Conservation (phyloP, 768 basidiomycete species). For the Paxillus rubicundulus region DNA sequence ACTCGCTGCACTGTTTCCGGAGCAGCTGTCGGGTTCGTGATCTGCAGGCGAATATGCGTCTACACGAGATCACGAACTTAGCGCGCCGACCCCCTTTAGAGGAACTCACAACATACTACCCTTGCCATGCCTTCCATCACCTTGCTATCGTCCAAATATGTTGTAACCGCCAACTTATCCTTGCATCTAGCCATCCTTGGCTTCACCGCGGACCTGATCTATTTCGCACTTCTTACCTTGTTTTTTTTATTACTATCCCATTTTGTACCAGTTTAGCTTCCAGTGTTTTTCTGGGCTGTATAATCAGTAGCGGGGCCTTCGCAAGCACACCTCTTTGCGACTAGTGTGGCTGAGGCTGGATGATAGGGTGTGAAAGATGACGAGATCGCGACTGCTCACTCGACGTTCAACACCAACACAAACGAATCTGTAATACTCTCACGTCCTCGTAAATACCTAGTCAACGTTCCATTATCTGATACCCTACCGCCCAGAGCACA, state of each 20-base stretch:
- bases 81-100: not conserved
- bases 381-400: too few relatives aligned
- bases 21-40: not conserved
- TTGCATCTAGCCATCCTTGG: not conserved
- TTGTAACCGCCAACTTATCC: not conserved
- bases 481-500: too few relatives aligned
- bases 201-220: not conserved
- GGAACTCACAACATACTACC: not conserved
- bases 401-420: too few relatives aligned
- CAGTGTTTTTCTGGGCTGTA: not conserved
- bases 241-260: not conserved
- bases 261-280: not conserved
- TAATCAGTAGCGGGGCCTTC: not conserved
- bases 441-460: too few relatives aligned
- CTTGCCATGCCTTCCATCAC: not conserved
- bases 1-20: slow-evolving; percentile 1
- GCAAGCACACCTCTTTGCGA: not conserved
- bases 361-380: too few relatives aligned
- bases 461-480: too few relatives aligned
- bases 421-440: too few relatives aligned
- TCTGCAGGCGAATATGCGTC: not conserved
- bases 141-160: not conserved
- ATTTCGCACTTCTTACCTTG: not conserved
- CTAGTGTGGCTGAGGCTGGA: too few relatives aligned
- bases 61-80: not conserved